Percentiles rank a stretch among this genome's conserved stretches.
Conservation (phyloP, 257 asterid genomes). For the Solanum arcanum region DNA sequence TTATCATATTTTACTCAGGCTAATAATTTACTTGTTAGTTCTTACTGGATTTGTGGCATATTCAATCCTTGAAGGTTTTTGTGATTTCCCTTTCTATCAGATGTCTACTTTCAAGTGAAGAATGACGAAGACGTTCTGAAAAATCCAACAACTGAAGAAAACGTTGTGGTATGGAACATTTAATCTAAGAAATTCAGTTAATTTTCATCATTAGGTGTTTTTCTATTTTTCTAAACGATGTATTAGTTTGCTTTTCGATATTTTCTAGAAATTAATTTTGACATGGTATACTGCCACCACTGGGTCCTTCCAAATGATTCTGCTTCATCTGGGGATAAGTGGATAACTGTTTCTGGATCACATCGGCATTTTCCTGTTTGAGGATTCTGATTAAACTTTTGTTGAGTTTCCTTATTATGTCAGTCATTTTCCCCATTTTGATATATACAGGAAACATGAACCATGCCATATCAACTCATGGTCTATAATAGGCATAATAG, state of each 20-base stretch:
- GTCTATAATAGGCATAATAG: not conserved
- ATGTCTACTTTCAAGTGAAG: constrained; percentile 93
- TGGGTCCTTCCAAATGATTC: not conserved
- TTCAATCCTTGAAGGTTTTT: constrained; percentile 1
- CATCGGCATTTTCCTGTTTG: not conserved
- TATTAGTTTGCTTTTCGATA: not conserved
- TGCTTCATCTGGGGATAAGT: not conserved
- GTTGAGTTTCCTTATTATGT: not conserved
- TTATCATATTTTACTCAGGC: not conserved
- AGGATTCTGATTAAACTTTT: not conserved
- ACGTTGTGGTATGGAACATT: constrained; percentile 51
- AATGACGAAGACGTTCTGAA: constrained; percentile 82
- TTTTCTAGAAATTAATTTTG: constrained; percentile 8
- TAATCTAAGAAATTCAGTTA: not conserved
- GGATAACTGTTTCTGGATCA: not conserved
- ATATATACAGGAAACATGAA: not conserved
- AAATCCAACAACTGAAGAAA: constrained; percentile 64
- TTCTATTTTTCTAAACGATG: not conserved
- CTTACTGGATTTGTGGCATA: not conserved
- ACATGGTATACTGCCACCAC: constrained; percentile 4
- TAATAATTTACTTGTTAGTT: not conserved
- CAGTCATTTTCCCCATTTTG: not conserved
- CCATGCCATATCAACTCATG: not conserved
- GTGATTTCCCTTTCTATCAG: constrained; percentile 34
- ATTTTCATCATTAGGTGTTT: not conserved